These are phyloP conservation scores for Hypoxylon trugodes DNA, from an alignment of 495 filamentous ascomycete species.

Conservation along the genomic window DNA sequence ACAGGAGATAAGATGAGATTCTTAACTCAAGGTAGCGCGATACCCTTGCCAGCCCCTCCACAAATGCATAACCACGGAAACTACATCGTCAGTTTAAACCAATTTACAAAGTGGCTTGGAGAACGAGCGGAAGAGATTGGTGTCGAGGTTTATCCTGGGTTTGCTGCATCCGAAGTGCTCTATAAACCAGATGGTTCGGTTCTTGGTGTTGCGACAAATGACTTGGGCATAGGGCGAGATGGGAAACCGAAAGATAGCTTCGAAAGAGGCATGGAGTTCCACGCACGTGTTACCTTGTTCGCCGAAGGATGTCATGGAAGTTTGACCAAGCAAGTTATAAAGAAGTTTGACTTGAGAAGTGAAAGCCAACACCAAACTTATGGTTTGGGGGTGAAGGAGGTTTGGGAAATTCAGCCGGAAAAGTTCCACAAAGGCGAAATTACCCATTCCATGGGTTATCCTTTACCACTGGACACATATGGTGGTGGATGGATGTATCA, in stretches of 20 bases:
- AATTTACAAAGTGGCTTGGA: constrained; percentile 93
- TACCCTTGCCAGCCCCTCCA: constrained; percentile 86
- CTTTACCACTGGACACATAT: constrained; percentile 87
- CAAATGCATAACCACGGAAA: constrained; percentile 99
- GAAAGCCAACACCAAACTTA: constrained; percentile 95
- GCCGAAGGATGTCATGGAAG: constrained; percentile 97
- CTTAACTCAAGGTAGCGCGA: constrained; percentile 80
- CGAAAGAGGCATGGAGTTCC: constrained; percentile 98
- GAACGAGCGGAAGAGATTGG: constrained; percentile 95
- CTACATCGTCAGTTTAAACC: constrained; percentile 94
- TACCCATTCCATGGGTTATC: constrained; percentile 92
- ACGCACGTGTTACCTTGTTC: constrained; percentile 91
- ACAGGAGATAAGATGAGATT: constrained; percentile 90
- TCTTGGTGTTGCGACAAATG: constrained; percentile 94
- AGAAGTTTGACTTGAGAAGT: constrained; percentile 90
- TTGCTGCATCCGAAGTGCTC: constrained; percentile 91
- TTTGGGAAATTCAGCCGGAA: constrained; percentile 95
- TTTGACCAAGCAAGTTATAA: constrained; percentile 92
- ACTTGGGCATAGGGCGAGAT: constrained; percentile 81
- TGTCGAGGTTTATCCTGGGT: constrained; percentile 98
- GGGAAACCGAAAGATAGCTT: constrained; percentile 92
- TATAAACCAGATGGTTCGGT: constrained; percentile 89
- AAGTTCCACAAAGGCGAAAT: constrained; percentile 90
- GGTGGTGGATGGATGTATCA: constrained; percentile 99
- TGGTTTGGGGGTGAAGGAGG: constrained; percentile 91